These are phyloP conservation scores for Artomyces pyxidatus DNA, from an alignment of 768 basidiomycete species.

Conservation along the genomic window DNA sequence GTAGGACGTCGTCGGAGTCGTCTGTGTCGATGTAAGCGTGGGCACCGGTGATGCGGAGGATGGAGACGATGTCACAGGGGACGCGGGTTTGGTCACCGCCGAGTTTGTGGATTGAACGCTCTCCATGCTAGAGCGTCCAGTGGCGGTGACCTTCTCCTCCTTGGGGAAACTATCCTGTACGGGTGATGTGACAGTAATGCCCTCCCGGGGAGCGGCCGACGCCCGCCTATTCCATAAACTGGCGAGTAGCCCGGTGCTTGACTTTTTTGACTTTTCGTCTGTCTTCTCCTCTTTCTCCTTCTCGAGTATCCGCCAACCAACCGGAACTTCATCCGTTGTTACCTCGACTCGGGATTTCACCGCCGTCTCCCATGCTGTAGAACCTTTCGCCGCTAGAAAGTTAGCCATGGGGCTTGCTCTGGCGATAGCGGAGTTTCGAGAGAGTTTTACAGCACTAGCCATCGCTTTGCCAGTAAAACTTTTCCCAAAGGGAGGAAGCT, in stretches of 20 bases:
- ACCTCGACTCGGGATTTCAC: conserved; percentile 46
- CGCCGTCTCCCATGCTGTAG: conserved; percentile 67
- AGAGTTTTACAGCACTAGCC: conserved; percentile 53
- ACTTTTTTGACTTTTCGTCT: conserved; percentile 40
- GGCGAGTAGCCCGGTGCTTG: conserved; percentile 56
- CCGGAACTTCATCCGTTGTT: conserved; percentile 50
- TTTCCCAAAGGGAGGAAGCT: conserved; percentile 40
- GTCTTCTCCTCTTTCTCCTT: conserved; percentile 37
- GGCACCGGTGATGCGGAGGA: background rate
- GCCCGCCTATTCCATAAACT: conserved; percentile 50
- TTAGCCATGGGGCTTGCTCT: conserved; percentile 61
- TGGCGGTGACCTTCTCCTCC: background rate
- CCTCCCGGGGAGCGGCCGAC: background rate
- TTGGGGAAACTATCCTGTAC: background rate
- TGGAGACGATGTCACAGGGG: background rate
- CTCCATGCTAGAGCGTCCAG: conserved; percentile 2
- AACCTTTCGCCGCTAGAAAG: conserved; percentile 63
- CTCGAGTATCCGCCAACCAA: conserved; percentile 67
- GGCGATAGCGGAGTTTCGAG: conserved; percentile 47
- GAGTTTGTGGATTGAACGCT: background rate
- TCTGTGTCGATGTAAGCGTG: conserved; percentile 4
- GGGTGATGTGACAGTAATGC: background rate
- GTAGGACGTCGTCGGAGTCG: conserved; percentile 14
- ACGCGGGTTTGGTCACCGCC: background rate
- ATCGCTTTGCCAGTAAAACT: conserved; percentile 52